Evolutionary conservation across 306 rosid genomes (phyloP).

Genomic region (Cucumis sativus): DNA sequence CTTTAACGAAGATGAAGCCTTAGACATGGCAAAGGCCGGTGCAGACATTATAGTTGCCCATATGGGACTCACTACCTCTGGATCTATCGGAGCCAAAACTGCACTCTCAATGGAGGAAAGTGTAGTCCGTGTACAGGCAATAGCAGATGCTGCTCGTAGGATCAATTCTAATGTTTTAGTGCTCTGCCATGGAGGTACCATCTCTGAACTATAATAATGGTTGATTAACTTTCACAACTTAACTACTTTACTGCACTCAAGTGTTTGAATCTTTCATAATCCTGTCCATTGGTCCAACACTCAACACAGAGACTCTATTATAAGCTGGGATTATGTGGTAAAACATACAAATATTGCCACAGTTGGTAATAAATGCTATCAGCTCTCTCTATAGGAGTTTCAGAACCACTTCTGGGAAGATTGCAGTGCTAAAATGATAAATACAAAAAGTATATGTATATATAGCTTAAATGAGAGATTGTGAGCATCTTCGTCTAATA

Average conservation of each 20-base stretch:
- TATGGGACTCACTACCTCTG: slow-evolving; percentile 91
- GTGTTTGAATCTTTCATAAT: neutral
- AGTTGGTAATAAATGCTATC: neutral
- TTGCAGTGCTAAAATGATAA: neutral
- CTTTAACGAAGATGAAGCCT: slow-evolving; percentile 64
- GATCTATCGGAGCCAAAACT: slow-evolving; percentile 81
- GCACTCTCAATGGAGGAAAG: slow-evolving; percentile 75
- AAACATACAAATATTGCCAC: neutral
- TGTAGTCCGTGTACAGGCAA: slow-evolving; percentile 60
- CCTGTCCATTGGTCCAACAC: neutral
- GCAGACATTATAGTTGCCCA: slow-evolving; percentile 90
- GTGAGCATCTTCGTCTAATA: neutral
- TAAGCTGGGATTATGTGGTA: neutral
- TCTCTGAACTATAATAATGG: neutral
- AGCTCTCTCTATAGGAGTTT: neutral
- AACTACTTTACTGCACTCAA: neutral
- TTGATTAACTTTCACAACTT: neutral
- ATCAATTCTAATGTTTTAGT: slow-evolving; percentile 57
- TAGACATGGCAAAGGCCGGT: slow-evolving; percentile 71
- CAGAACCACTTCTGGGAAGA: neutral
- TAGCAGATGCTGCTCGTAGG: slow-evolving; percentile 72
- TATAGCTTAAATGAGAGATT: neutral
- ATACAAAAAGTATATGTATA: neutral
- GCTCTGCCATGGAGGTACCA: slow-evolving; percentile 82
- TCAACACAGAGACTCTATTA: neutral